phyloP scores from a whole-genome alignment of 1,139 yeast species.

The Blastobotrys niveus region DNA sequence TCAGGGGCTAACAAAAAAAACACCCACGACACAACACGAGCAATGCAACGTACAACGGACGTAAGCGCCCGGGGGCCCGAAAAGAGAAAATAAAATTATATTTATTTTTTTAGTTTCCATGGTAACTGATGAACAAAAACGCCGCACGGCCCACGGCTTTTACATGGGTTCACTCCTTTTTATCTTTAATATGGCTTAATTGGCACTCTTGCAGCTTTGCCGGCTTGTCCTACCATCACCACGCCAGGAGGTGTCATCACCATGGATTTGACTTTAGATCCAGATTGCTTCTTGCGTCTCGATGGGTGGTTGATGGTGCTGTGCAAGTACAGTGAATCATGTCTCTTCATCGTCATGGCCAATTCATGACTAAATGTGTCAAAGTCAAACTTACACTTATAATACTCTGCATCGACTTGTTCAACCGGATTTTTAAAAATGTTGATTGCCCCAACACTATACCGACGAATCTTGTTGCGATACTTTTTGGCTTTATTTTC shows the following conservation, averaged over 20 bases:
- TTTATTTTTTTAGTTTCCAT: too few relatives aligned
- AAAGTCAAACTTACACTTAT: conserved; percentile 9
- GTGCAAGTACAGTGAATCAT: conserved; percentile 9
- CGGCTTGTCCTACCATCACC: conserved; percentile 16
- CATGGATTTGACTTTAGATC: neutral
- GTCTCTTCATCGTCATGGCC: neutral
- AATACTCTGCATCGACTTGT: neutral
- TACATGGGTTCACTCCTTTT: too few relatives aligned
- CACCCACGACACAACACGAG: too few relatives aligned
- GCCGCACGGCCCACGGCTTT: too few relatives aligned
- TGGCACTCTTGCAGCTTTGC: conserved; percentile 13
- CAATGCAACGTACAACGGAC: too few relatives aligned
- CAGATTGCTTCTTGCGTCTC: neutral
- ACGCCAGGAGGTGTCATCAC: conserved; percentile 15
- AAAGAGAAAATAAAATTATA: too few relatives aligned
- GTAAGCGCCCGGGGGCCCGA: too few relatives aligned
- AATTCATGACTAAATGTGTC: conserved; percentile 11
- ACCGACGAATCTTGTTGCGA: neutral
- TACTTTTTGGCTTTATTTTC: conserved; percentile 1
- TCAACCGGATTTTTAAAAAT: neutral
- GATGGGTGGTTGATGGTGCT: conserved; percentile 3
- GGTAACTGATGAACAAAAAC: too few relatives aligned
- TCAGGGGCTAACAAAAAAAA: too few relatives aligned
- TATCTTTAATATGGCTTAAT: too few relatives aligned
- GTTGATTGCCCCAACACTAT: conserved; percentile 1